Percentiles rank a stretch among this genome's conserved stretches.
phyloP scores from a whole-genome alignment of 2,329 filamentous ascomycete species.

The Dactylellina parvicollis region DNA sequence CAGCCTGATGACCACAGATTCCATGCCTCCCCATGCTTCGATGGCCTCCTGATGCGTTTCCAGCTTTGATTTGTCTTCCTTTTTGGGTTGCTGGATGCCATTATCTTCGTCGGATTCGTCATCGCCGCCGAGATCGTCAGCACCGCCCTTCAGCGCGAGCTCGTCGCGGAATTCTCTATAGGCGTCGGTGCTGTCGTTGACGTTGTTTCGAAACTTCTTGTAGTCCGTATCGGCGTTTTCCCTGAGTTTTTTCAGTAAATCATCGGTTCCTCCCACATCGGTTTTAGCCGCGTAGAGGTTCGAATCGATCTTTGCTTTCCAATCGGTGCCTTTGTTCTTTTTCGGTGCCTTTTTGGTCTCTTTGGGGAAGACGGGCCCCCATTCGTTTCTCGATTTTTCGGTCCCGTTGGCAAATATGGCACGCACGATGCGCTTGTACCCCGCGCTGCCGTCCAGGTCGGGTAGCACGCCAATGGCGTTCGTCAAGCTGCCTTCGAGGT shows the following conservation, averaged over 20 bases:
- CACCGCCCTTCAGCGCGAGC: neutral
- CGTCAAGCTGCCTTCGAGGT: slow-evolving; percentile 35
- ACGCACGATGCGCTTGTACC: slow-evolving; percentile 45
- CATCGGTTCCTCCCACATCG: neutral
- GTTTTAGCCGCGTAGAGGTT: slow-evolving; percentile 1
- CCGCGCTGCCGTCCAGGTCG: slow-evolving; percentile 23
- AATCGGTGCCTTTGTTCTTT: slow-evolving; percentile 16
- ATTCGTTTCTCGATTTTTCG: slow-evolving; percentile 45
- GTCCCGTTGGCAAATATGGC: slow-evolving; percentile 48
- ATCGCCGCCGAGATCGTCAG: neutral
- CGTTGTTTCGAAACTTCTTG: slow-evolving; percentile 24
- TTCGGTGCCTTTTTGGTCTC: slow-evolving; percentile 45
- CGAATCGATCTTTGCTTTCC: slow-evolving; percentile 14
- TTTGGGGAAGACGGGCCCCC: slow-evolving; percentile 27
- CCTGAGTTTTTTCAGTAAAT: neutral
- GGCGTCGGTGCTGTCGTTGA: slow-evolving; percentile 27
- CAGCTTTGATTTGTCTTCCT: slow-evolving; percentile 21
- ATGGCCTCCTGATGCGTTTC: slow-evolving; percentile 27
- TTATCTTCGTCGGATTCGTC: slow-evolving; percentile 41
- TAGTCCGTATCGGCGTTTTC: slow-evolving; percentile 8
- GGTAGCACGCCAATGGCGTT: slow-evolving; percentile 37
- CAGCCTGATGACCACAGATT: slow-evolving; percentile 39
- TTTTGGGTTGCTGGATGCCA: neutral
- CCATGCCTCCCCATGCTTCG: slow-evolving; percentile 37
- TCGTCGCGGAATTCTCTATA: slow-evolving; percentile 36